Conservation (phyloP, 2,329 filamentous ascomycete genomes). For the Fusarium sp. region DNA sequence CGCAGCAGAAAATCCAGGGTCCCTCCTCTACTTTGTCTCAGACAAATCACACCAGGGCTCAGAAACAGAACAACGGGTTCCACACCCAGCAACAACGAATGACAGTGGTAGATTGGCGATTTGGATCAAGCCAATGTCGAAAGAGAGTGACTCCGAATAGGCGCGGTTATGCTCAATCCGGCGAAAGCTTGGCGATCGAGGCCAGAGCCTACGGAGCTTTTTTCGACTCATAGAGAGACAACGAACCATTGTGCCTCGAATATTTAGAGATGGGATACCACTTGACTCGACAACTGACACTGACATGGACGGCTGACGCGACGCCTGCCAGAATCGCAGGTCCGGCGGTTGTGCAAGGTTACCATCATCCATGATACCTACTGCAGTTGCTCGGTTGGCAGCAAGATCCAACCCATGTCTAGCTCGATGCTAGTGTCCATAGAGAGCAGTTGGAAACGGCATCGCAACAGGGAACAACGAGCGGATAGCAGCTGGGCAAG, state of each 20-base stretch:
- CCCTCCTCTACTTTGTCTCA: conserved; percentile 33
- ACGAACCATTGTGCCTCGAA: conserved; percentile 11
- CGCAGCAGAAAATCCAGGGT: conserved; percentile 34
- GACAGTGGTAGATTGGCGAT: conserved; percentile 25
- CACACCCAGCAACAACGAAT: conserved; percentile 34
- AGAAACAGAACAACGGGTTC: conserved; percentile 35
- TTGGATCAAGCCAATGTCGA: conserved; percentile 11
- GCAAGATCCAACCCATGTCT: conserved; percentile 38
- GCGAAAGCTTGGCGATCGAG: conserved; percentile 15
- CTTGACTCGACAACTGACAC: conserved; percentile 13
- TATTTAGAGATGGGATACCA: not conserved
- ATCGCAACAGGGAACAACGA: conserved; percentile 15
- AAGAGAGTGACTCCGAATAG: conserved; percentile 17
- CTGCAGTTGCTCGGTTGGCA: conserved; percentile 34
- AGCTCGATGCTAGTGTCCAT: conserved; percentile 38
- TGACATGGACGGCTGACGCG: conserved; percentile 12
- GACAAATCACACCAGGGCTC: conserved; percentile 38
- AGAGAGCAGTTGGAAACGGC: conserved; percentile 32
- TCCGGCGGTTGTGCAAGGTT: conserved; percentile 32
- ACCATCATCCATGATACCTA: conserved; percentile 21
- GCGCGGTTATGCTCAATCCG: conserved; percentile 10
- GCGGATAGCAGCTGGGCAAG: conserved; percentile 9
- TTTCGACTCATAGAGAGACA: conserved; percentile 21
- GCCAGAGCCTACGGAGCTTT: conserved; percentile 7
- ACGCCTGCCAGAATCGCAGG: conserved; percentile 25